Conservation (phyloP, 139 green algal species). For the Microglena sp. region DNA sequence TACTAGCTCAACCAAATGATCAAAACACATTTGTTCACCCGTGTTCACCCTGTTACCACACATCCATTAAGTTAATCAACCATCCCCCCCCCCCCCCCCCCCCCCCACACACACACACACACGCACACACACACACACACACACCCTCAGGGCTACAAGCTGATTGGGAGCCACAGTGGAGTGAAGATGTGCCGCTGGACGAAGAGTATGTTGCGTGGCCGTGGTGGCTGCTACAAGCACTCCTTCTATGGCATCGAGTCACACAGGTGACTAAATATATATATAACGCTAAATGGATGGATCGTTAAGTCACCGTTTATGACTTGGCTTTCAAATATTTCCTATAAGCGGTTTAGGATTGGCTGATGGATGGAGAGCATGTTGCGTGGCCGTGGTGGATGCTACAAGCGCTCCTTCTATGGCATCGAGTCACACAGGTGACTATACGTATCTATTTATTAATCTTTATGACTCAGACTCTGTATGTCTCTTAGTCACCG, state of each 20-base stretch:
- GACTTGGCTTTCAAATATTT: no score
- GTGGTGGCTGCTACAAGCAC: constrained; percentile 78
- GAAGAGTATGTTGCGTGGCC: constrained; percentile 65
- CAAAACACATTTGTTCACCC: no score
- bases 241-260: constrained; percentile 79
- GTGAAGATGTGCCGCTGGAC: constrained; percentile 77
- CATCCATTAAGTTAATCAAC: no score
- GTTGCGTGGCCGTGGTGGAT: constrained; percentile 57
- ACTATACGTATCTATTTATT: neutral
- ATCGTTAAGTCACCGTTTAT: neutral
- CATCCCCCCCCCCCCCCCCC: no score
- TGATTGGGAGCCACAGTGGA: constrained; percentile 71
- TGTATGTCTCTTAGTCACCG: no score
- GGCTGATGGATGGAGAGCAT: constrained; percentile 70
- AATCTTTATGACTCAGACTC: neutral
- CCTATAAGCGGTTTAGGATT: no score
- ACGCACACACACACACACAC: no score
- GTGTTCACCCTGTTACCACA: no score
- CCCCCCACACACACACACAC: no score
- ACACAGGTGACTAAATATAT: constrained; percentile 24
- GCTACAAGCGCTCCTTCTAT: constrained; percentile 85
- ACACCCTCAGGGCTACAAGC: constrained; percentile 62
- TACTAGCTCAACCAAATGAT: no score
- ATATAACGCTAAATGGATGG: neutral
- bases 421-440: constrained; percentile 62